phyloP scores from a whole-genome alignment of 2,329 filamentous ascomycete genomes.

The Ceratocystis diversiconidia region DNA sequence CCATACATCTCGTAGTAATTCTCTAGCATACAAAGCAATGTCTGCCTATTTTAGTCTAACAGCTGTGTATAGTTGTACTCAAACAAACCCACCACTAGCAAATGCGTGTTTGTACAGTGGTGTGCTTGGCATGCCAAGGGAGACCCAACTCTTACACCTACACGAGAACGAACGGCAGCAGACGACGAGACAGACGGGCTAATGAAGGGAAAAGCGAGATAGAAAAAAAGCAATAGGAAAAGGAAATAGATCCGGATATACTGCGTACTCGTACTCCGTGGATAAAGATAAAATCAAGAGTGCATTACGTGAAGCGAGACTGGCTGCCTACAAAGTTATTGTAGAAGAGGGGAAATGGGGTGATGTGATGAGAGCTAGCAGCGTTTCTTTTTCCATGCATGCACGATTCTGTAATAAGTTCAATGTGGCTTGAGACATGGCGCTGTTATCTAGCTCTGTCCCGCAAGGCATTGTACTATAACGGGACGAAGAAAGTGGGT shows the following conservation, averaged over 20 bases:
- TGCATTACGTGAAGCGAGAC: neutral
- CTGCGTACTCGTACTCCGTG: neutral
- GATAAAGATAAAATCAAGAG: neutral
- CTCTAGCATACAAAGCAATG: no score
- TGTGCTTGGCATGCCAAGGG: neutral
- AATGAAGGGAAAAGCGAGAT: no score
- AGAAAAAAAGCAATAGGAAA: neutral
- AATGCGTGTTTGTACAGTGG: neutral
- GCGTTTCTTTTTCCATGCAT: neutral
- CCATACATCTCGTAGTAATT: no score
- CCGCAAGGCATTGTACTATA: no score
- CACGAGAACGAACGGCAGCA: neutral
- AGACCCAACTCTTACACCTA: neutral
- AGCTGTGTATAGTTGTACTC: no score
- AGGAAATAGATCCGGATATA: neutral
- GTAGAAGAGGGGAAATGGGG: neutral
- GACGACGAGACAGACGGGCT: neutral
- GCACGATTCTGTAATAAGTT: neutral
- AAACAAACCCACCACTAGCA: no score
- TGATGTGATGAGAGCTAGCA: neutral
- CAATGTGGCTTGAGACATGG: neutral
- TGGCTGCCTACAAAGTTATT: neutral
- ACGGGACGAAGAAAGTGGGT: no score
- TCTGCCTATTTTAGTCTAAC: no score
- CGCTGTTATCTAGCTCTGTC: neutral